A percentile compares a stretch with the other conserved stretches of the same genome.
These are phyloP conservation scores for Solanum infundibuliforme DNA, from an alignment of 257 asterid species.

Conservation along the genomic window DNA sequence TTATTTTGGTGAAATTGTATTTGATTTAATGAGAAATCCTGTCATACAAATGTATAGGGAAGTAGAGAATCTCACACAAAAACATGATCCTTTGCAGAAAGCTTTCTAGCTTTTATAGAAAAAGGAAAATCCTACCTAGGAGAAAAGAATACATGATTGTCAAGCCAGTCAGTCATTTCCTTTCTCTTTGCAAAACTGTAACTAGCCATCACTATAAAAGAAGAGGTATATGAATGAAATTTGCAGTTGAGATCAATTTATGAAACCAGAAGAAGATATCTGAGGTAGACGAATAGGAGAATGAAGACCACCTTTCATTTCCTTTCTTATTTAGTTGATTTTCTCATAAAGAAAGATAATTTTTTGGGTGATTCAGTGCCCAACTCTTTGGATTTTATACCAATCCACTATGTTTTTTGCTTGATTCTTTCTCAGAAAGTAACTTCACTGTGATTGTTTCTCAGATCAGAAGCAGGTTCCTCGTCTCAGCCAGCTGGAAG, in stretches of 20 bases:
- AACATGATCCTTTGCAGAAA: background rate
- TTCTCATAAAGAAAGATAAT: background rate
- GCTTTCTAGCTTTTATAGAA: background rate
- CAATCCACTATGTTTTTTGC: background rate
- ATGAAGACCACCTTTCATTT: background rate
- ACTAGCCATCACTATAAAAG: background rate
- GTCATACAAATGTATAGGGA: background rate
- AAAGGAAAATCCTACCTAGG: background rate
- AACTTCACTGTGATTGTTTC: background rate
- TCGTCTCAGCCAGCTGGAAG: slow-evolving; percentile 29
- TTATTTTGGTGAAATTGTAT: background rate
- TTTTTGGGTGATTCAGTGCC: background rate
- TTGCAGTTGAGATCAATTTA: background rate
- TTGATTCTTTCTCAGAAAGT: background rate
- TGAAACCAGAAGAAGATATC: background rate
- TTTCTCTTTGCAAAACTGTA: background rate
- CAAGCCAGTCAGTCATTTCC: background rate
- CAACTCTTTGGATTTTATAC: background rate
- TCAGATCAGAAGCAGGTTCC: slow-evolving; percentile 45
- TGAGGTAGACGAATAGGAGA: background rate
- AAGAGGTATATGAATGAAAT: background rate
- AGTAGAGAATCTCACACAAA: background rate
- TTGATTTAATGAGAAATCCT: background rate
- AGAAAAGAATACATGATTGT: background rate
- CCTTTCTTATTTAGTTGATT: background rate